Evolutionary conservation across 2,329 filamentous ascomycete species (phyloP), one percentile per base, ranked within the genome.

Genomic region (Helicocarpus griseus): DNA sequence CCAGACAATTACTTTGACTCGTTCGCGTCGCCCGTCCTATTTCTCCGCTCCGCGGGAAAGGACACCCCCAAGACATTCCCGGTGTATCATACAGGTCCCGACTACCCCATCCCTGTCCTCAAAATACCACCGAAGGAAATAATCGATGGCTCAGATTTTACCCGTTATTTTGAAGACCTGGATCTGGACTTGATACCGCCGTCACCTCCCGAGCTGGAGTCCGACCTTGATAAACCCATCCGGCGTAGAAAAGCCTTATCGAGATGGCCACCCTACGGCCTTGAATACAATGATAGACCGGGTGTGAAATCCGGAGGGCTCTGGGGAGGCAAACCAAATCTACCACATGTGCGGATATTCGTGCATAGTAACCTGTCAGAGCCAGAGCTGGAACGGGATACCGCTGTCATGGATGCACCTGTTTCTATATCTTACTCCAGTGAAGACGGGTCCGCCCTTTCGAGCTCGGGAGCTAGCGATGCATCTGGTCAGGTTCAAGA

Each of bases 21-120:
- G 0, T 74, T 73, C 51, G 70, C 71, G 0, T 72, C 69, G 3
- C 71, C 71, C 0, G 57, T 68, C 3, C 54, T 73, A 5, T 71
- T 73, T 46, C 63, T 74, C 7, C 66, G 71, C 21, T 68, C 70
- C 0, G 56, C 71, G 0, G 70, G 70, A 0, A 63, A 66, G 48
- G 67, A 71, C 40, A 66, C 66, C 4, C 71, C 68, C 1, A 58
- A 56, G 3, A 31, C 13, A 2, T 68, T 68, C 40, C 67, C 68
- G 1, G 52, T 56, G 14, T 69, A 69, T 49, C 55, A 60, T 1
- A 68, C 60, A 0, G 67, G 68, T 0, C 59, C 64, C 1, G 62
- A 60, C 2, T 64, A 69, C 49, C 65, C 67, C 1, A 52, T 65
- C 3, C 68, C 68, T 0, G 57, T 69, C 0, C 52, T 66, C 7